These are phyloP conservation scores for Fusarium austroafricanum DNA, from an alignment of 2,329 filamentous ascomycete species.

Conservation along the genomic window DNA sequence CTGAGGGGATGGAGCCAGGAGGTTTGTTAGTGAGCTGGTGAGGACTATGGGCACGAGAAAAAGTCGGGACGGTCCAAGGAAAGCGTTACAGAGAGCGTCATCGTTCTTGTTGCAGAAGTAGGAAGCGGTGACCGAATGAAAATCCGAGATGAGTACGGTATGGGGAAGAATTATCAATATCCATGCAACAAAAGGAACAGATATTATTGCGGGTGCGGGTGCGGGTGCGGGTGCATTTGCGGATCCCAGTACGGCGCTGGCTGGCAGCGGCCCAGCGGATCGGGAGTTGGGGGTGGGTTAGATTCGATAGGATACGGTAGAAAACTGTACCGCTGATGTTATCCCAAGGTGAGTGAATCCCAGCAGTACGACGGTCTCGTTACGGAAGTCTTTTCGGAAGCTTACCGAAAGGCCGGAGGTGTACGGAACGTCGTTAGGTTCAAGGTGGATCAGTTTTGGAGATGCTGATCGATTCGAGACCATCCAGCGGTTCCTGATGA, in stretches of 20 bases:
- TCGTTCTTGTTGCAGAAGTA: conserved; percentile 21
- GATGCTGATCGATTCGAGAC: conserved; percentile 16
- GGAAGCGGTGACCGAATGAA: conserved; percentile 38
- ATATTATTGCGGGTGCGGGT: conserved; percentile 24
- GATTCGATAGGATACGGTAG: conserved; percentile 1
- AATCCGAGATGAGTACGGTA: conserved; percentile 9
- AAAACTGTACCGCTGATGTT: conserved; percentile 13
- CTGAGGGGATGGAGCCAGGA: neutral
- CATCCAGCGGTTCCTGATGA: conserved; percentile 7
- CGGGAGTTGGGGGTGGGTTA: conserved; percentile 32
- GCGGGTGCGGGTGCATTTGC: conserved; percentile 26
- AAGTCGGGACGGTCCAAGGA: conserved; percentile 35
- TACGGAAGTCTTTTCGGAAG: conserved; percentile 39
- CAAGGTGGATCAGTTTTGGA: conserved; percentile 15
- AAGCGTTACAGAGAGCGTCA: conserved; percentile 14
- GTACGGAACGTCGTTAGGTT: conserved; percentile 38
- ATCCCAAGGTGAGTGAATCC: conserved; percentile 24
- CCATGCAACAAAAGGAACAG: conserved; percentile 17
- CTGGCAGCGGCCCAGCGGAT: conserved; percentile 45
- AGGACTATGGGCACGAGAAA: conserved; percentile 42
- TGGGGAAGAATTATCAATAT: conserved; percentile 14
- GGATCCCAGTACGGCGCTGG: conserved; percentile 27
- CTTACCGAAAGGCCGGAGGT: conserved; percentile 46
- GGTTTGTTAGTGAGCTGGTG: conserved; percentile 15
- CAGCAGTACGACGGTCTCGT: conserved; percentile 20